A percentile compares a stretch with the other conserved stretches of the same genome.
These are phyloP conservation scores for Globisporangium takayamanum DNA, from an alignment of 352 stramenopile species.

Conservation along the genomic window DNA sequence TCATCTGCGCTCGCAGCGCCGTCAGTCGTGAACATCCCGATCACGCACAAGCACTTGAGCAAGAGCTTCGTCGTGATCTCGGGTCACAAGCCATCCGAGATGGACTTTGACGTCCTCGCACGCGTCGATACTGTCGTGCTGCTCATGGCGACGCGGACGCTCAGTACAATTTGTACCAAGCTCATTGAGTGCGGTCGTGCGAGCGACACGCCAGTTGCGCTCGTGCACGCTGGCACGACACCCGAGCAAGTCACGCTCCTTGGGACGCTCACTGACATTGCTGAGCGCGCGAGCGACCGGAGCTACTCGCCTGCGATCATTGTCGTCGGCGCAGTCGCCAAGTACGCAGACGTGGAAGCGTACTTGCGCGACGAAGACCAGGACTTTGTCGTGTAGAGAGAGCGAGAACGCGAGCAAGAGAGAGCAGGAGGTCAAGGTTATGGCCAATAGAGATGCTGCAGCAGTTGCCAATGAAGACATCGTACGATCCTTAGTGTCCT, in stretches of 20 bases:
- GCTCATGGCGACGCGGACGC: slow-evolving; percentile 84
- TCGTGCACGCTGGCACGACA: slow-evolving; percentile 57
- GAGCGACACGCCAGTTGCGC: slow-evolving; percentile 38
- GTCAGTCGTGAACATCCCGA: slow-evolving; percentile 49
- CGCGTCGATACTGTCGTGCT: slow-evolving; percentile 89
- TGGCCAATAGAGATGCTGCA: not conserved
- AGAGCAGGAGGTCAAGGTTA: not conserved
- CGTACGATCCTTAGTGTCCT: no score
- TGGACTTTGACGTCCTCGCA: slow-evolving; percentile 87
- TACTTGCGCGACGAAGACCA: slow-evolving; percentile 44
- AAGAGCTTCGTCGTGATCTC: slow-evolving; percentile 60
- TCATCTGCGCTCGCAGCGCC: slow-evolving; percentile 58
- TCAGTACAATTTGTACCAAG: slow-evolving; percentile 32
- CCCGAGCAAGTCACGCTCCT: slow-evolving; percentile 49
- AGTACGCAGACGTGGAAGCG: slow-evolving; percentile 44
- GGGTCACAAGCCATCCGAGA: slow-evolving; percentile 58
- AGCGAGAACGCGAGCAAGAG: not conserved
- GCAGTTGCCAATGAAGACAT: not conserved
- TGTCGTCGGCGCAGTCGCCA: slow-evolving; percentile 50
- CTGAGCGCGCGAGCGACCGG: slow-evolving; percentile 29
- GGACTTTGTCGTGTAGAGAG: slow-evolving; percentile 9
- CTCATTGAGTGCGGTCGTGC: slow-evolving; percentile 36
- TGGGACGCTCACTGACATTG: slow-evolving; percentile 45
- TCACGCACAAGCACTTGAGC: slow-evolving; percentile 67
- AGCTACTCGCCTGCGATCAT: slow-evolving; percentile 75